Percentiles rank a stretch among this genome's conserved stretches.
These are phyloP conservation scores for Chaetomiaceae sp. DNA, from an alignment of 2,329 filamentous ascomycete genomes.

Conservation along the genomic window DNA sequence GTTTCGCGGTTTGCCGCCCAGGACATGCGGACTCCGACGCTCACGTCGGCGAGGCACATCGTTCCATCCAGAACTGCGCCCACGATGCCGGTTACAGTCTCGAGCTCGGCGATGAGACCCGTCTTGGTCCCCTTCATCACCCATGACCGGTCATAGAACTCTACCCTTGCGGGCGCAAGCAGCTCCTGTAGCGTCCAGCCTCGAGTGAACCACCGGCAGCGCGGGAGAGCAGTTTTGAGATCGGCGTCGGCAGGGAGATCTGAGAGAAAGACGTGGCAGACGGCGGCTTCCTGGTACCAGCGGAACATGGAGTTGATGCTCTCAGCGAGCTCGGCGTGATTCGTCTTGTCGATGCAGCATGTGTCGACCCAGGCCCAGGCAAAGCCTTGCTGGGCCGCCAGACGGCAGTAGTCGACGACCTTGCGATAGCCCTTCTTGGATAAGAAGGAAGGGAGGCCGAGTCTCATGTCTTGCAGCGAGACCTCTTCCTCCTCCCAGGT, in stretches of 20 bases:
- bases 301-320: conserved; percentile 20
- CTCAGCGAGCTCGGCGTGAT: conserved; percentile 13
- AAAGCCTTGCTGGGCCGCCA: neutral
- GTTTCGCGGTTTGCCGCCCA: conserved; percentile 14
- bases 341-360: neutral
- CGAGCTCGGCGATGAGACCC: conserved; percentile 11
- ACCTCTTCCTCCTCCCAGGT: conserved; percentile 14
- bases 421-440: conserved; percentile 10
- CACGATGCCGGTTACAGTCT: conserved; percentile 16
- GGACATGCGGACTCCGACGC: conserved; percentile 9
- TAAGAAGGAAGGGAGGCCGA: neutral
- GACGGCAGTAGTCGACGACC: conserved; percentile 3
- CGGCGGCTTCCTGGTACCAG: conserved; percentile 7
- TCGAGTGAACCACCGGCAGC: conserved; percentile 10
- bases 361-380: conserved; percentile 19
- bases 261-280: conserved; percentile 5
- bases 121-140: conserved; percentile 22
- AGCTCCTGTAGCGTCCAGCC: neutral
- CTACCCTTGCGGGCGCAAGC: neutral
- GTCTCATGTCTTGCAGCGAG: conserved; percentile 7
- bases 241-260: conserved; percentile 2
- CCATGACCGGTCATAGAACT: conserved; percentile 22
- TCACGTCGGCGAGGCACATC: neutral
- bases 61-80: neutral
- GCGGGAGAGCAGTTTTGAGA: neutral